Evolutionary conservation across 2,329 filamentous ascomycete species (phyloP), one percentile per base, ranked within the genome.

Genomic region (Niveomyces coronatus): DNA sequence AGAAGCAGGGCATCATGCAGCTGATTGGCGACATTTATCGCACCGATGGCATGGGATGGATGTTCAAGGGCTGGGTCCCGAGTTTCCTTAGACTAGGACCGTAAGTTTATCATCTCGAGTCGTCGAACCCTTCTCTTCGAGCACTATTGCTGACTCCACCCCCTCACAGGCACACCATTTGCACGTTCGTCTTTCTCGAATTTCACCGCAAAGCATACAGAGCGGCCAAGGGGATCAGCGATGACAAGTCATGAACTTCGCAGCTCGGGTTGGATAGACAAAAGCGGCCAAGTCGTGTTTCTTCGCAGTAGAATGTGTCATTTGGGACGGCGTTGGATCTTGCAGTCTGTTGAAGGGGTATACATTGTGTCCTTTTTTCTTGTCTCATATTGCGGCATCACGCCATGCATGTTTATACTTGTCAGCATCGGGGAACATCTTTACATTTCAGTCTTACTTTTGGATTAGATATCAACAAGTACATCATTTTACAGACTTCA

Each of bases 61-160:
- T 89, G 72, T 93, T 93, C 62, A 84, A 85, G 58, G 86, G 86
- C 44, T 93, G 85, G 85, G 77, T 88, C 32, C 86, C 86, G n/a
- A 77, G 74, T 49, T 81, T 81, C 53, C 63, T 80, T 45, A 62
- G 77, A 42, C 60, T 82, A 35, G 76, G 76, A 52, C 76, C 76
- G 68, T 76, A 60, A 62, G 72, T 69, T 18, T 10, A 31, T 8
- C 29, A n/a, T 1, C 20, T 7, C n/a, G 9, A 30, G 9, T 15
- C 15, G 3, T 6, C 3, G 10, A 26, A 30, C 20, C 15, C 27
- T 23, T 30, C 32, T 20, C 26, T 38, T 31, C 22, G 13, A 23
- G 3, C 33, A 14, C n/a, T 9, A 20, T 19, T 23, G 17, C 13
- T 16, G 33, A 35, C 30, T 17, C 28, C n/a, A 35, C 13, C 3